phyloP scores from a whole-genome alignment of 2,329 filamentous ascomycete genomes.

The Stagonosporopsis chrysanthemi region DNA sequence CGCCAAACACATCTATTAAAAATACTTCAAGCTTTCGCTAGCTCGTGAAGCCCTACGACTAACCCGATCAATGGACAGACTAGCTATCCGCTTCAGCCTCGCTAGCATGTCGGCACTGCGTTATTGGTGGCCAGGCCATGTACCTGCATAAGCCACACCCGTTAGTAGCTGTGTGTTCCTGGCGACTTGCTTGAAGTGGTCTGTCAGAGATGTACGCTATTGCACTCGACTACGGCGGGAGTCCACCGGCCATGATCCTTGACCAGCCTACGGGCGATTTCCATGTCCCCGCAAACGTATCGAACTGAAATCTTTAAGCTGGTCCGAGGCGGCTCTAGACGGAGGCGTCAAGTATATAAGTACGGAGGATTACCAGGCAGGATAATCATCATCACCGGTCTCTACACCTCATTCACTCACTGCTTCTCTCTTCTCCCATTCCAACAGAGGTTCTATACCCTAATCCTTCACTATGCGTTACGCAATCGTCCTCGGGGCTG shows the following conservation, averaged over 20 bases:
- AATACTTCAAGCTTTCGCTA: slow-evolving; percentile 24
- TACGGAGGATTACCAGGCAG: neutral
- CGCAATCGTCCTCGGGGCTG: slow-evolving; percentile 30
- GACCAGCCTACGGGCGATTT: slow-evolving; percentile 4
- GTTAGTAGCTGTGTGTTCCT: slow-evolving; percentile 3
- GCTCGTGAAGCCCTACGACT: slow-evolving; percentile 15
- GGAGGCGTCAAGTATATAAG: slow-evolving; percentile 16
- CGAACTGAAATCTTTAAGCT: slow-evolving; percentile 11
- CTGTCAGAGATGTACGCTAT: slow-evolving; percentile 15
- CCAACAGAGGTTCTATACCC: slow-evolving; percentile 2
- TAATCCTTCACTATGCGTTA: slow-evolving; percentile 31
- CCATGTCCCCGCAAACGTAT: slow-evolving; percentile 1
- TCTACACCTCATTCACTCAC: slow-evolving; percentile 12
- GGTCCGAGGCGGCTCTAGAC: slow-evolving; percentile 2
- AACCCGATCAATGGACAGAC: slow-evolving; percentile 2
- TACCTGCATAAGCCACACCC: slow-evolving; percentile 17
- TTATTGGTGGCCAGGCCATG: slow-evolving; percentile 11
- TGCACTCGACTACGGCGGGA: slow-evolving; percentile 19
- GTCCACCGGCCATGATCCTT: slow-evolving; percentile 7
- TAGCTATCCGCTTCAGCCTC: slow-evolving; percentile 4
- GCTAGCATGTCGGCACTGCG: slow-evolving; percentile 2
- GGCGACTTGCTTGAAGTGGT: slow-evolving; percentile 5
- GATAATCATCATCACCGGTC: slow-evolving; percentile 13
- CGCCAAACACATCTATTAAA: slow-evolving; percentile 16
- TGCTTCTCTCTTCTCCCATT: slow-evolving; percentile 8